Percentiles rank a stretch among this genome's conserved stretches.
Conservation (phyloP, 495 filamentous ascomycete genomes). For the Xylaria grammica region DNA sequence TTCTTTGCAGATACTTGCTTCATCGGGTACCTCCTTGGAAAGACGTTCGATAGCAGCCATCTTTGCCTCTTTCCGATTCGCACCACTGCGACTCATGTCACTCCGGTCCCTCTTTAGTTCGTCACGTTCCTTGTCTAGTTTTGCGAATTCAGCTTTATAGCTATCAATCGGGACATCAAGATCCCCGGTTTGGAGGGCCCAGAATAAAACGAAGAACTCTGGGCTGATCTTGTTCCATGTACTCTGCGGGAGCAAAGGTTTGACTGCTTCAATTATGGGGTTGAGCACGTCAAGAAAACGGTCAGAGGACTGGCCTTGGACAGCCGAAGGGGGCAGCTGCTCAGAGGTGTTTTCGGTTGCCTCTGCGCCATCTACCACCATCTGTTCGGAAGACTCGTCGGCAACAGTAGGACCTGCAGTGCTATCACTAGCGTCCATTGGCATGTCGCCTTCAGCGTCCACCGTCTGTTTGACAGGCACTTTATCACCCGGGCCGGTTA, state of each 20-base stretch:
- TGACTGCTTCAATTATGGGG: conserved; percentile 72
- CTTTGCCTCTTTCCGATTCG: conserved; percentile 66
- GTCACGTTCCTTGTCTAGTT: conserved; percentile 64
- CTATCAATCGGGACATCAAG: conserved; percentile 72
- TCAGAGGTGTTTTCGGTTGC: conserved; percentile 31
- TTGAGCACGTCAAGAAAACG: conserved; percentile 77
- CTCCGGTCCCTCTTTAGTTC: conserved; percentile 71
- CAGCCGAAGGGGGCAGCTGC: conserved; percentile 24
- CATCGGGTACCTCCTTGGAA: conserved; percentile 66
- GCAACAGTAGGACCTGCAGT: conserved; percentile 20
- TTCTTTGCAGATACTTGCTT: conserved; percentile 71
- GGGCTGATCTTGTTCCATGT: conserved; percentile 71
- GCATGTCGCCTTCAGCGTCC: conserved; percentile 48
- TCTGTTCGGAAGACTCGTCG: conserved; percentile 43
- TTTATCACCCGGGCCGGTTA: conserved; percentile 43
- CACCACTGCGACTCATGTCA: conserved; percentile 67
- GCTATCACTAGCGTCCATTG: conserved; percentile 36
- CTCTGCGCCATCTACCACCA: conserved; percentile 41
- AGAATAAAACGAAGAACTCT: conserved; percentile 89
- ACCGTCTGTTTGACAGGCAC: conserved; percentile 33
- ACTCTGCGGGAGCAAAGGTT: conserved; percentile 62
- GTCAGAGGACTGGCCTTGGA: conserved; percentile 45
- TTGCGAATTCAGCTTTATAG: conserved; percentile 73
- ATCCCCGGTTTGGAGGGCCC: conserved; percentile 85
- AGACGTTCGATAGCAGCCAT: conserved; percentile 64